Conservation (phyloP, 345 rosid species). For the Microcos paniculata region DNA sequence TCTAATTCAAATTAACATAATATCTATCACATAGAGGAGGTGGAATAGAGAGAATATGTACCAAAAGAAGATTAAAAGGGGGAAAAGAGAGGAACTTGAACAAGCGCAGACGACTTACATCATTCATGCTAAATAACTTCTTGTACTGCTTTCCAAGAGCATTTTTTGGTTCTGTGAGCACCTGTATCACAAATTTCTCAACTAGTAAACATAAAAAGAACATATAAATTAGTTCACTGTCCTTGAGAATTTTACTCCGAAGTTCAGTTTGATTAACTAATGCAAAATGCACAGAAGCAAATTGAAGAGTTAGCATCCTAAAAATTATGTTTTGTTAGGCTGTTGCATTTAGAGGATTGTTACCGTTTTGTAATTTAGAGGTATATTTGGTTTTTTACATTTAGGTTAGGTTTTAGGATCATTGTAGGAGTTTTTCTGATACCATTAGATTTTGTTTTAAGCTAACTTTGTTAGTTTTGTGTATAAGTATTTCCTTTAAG, state of each 20-base stretch:
- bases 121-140: constrained; percentile 89
- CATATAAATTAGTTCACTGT: background rate
- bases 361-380: background rate
- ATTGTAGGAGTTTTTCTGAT: background rate
- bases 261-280: background rate
- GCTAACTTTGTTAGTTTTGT: background rate
- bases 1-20: constrained; percentile 2
- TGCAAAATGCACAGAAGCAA: background rate
- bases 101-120: constrained; percentile 43
- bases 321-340: background rate
- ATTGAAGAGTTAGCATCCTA: background rate
- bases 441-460: background rate
- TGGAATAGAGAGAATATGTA: background rate
- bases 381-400: background rate
- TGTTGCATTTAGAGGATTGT: background rate
- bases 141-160: constrained; percentile 94
- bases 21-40: constrained; percentile 2
- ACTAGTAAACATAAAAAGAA: constrained; percentile 2
- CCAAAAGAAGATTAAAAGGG: too few species aligned
- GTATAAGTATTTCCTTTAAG: too few species aligned
- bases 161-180: constrained; percentile 85
- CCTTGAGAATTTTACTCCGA: background rate
- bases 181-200: constrained; percentile 37
- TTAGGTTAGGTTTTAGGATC: background rate
- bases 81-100: background rate